Conservation (phyloP, 169 alveolate species). For the Plasmodium reichenowi region DNA sequence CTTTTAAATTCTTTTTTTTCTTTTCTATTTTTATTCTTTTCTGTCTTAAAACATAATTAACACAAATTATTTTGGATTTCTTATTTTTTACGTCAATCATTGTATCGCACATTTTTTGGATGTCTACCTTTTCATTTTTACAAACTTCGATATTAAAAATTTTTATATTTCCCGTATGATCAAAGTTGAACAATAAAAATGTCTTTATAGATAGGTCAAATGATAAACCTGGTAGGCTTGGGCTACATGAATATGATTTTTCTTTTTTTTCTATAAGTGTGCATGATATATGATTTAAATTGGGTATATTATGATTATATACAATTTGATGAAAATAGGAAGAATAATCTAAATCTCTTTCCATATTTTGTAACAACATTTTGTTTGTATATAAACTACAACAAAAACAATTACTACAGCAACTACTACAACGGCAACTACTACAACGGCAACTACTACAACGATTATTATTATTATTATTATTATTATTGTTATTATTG, state of each 20-base stretch:
- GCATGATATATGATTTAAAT: background rate
- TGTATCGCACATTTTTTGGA: conserved; percentile 15
- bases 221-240: no score
- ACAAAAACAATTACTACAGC: background rate
- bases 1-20: no score
- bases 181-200: conserved; percentile 22
- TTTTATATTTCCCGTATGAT: conserved; percentile 52
- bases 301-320: conserved; percentile 21
- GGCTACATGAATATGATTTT: background rate
- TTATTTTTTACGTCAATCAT: conserved; percentile 64
- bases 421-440: background rate
- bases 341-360: background rate
- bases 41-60: conserved; percentile 49
- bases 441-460: background rate
- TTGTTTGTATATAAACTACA: background rate
- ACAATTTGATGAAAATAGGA: conserved; percentile 26
- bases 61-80: conserved; percentile 55
- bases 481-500: no score
- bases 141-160: conserved; percentile 12
- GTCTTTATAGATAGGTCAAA: background rate
- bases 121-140: background rate
- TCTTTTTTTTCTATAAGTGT: background rate
- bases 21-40: background rate
- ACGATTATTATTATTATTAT: background rate
- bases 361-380: no score